A percentile compares a stretch with the other conserved stretches of the same genome.
phyloP scores from a whole-genome alignment of 2,329 filamentous ascomycete species.

The Xylogone sp. region DNA sequence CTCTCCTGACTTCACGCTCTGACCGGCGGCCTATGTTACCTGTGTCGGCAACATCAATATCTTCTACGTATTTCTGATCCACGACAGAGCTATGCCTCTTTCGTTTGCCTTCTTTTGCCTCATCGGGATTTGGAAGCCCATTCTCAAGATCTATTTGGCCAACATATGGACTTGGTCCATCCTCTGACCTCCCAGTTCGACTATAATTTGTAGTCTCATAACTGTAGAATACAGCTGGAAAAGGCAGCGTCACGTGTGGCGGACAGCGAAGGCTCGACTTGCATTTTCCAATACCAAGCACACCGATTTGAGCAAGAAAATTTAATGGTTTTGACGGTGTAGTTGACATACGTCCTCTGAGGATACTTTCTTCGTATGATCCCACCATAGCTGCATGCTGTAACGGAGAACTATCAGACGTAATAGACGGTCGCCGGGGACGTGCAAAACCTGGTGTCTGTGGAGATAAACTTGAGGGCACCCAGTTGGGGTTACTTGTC shows the following conservation, averaged over 20 bases:
- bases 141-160: conserved; percentile 90
- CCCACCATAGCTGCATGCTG: conserved; percentile 95
- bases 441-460: conserved; percentile 48
- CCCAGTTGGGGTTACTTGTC: conserved; percentile 50
- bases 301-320: conserved; percentile 93
- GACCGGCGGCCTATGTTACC: conserved; percentile 12
- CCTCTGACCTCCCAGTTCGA: conserved; percentile 58
- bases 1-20: conserved; percentile 37
- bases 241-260: conserved; percentile 83
- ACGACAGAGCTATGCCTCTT: conserved; percentile 24
- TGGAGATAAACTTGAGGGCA: conserved; percentile 36
- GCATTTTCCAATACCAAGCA: conserved; percentile 84
- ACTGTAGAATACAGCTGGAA: conserved; percentile 94
- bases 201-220: conserved; percentile 68
- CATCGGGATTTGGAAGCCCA: conserved; percentile 54
- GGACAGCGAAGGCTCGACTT: conserved; percentile 82
- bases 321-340: conserved; percentile 88
- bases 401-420: conserved; percentile 70
- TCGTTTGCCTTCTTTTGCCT: conserved; percentile 36
- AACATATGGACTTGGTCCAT: conserved; percentile 94
- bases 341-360: conserved; percentile 94
- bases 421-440: conserved; percentile 65
- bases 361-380: conserved; percentile 94
- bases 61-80: conserved; percentile 12
- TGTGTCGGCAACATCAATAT: conserved; percentile 19